A percentile compares a stretch with the other conserved stretches of the same genome.
These are phyloP conservation scores for Phalaenopsis aphrodite DNA, from an alignment of 106 monocot species.

Conservation along the genomic window DNA sequence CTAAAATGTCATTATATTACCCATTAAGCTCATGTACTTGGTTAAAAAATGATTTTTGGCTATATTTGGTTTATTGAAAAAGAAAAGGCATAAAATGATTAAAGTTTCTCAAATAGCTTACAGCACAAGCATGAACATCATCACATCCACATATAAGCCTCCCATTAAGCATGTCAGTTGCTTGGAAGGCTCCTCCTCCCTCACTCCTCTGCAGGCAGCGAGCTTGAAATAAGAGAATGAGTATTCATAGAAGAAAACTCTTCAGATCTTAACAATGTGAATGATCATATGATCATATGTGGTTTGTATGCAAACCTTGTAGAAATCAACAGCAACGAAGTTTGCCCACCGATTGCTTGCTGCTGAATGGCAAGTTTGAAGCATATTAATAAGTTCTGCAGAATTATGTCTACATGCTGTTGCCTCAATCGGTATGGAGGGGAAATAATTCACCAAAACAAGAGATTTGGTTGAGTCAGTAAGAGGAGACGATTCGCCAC, in stretches of 20 bases:
- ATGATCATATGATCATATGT: not conserved
- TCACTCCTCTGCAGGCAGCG: conserved; percentile 47
- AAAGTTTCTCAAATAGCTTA: conserved; percentile 10
- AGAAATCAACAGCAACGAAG: conserved; percentile 73
- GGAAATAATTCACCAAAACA: conserved; percentile 64
- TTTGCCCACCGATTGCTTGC: conserved; percentile 62
- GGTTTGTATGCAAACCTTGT: conserved; percentile 40
- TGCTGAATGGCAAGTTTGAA: conserved; percentile 41
- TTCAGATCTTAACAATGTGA: not conserved
- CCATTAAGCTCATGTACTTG: not conserved
- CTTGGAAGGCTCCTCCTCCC: conserved; percentile 58
- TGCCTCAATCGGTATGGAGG: conserved; percentile 30
- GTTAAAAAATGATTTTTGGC: too few relatives aligned
- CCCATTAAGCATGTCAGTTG: conserved; percentile 73
- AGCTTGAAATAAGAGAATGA: not conserved
- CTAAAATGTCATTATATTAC: not conserved
- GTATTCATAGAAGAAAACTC: not conserved
- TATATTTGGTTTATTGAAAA: not conserved
- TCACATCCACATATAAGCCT: conserved; percentile 63
- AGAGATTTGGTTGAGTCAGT: conserved; percentile 47
- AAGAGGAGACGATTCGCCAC: conserved; percentile 50
- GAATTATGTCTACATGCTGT: conserved; percentile 55
- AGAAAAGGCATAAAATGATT: not conserved
- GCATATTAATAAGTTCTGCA: conserved; percentile 40
- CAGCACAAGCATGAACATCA: conserved; percentile 45